Evolutionary conservation across 306 rosid species (phyloP), one percentile per base, ranked within the genome.

Genomic region (Quercus suber): DNA sequence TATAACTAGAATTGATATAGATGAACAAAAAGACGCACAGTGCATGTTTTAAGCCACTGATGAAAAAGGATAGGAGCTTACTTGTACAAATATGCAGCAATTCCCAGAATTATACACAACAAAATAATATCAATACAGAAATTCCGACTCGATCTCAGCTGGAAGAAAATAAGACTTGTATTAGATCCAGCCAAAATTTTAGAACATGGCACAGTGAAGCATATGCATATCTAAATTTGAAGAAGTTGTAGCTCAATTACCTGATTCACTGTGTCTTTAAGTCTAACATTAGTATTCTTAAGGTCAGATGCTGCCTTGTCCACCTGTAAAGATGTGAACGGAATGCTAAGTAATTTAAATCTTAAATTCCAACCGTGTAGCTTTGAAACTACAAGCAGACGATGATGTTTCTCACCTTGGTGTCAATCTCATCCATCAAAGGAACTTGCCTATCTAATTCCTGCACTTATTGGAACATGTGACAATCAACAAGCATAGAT

Each of bases 21-120:
- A 68, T 18, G 33, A 41, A 15, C 28, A 72, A 79, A 78, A 17
- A 61, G 55, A 64, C 6, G 8, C 35, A 67, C 5, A 2, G 23
- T 9, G 80, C 15, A 45, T 15, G 4, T 23, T 1, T 80, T 69
- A 49, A 76, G 78, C 55, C 65, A 76, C 60, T 17, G n/a, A 13
- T 69, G 71, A 43, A 78, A 59, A 55, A 71, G 79, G 79, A 69
- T 33, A 53, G 33, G 68, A 84, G 56, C 84, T 96, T 91, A 96
- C 99, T 96, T 96, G 93, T 96, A 96, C 74, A 93, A 83, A 87
- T 96, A 96, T 72, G 97, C 99, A 76, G 99, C 99, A 80, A 96
- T 96, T 71, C 99, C 99, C 89, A 96, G 82, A 85, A 96, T 91
- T 86, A 96, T 84, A 83, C 91, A 89, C 83, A 96, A 83, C 88